Percentiles rank a stretch among this genome's conserved stretches.
Evolutionary conservation across 176 grass and related monocot species (phyloP).

Genomic region (Panicum miliaceum): DNA sequence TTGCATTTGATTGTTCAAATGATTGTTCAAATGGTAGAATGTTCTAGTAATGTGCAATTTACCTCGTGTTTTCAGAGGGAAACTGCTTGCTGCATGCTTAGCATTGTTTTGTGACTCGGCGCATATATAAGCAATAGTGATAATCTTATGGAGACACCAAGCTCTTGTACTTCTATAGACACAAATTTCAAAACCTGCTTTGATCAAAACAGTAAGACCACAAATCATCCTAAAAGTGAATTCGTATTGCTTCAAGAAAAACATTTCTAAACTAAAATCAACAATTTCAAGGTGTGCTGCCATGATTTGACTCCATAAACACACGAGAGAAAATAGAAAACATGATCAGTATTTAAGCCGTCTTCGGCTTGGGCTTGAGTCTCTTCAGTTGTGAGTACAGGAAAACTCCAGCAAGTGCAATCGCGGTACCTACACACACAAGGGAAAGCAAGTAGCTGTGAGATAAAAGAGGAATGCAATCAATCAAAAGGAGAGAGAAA

Average conservation of each 20-base stretch:
- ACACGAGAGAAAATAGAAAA: not conserved
- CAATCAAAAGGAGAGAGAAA: no score
- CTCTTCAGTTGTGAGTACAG: slow-evolving; percentile 89
- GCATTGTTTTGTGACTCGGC: not conserved
- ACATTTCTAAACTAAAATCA: not conserved
- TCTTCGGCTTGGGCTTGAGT: slow-evolving; percentile 90
- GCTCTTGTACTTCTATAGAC: no score
- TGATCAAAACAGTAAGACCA: not conserved
- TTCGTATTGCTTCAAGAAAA: not conserved
- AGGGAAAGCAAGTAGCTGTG: not conserved
- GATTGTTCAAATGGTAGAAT: no score
- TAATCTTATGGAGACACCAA: not conserved
- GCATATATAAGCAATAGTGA: not conserved
- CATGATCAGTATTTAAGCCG: slow-evolving; percentile 18
- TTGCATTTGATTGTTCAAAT: no score
- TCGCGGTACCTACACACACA: slow-evolving; percentile 59
- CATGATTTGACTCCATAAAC: not conserved
- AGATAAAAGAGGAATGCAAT: not conserved
- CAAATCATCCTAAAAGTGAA: not conserved
- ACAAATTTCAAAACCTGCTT: not conserved
- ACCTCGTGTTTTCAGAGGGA: not conserved
- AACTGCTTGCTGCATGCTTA: not conserved
- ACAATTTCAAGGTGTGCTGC: not conserved
- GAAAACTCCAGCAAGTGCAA: slow-evolving; percentile 81
- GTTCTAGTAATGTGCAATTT: not conserved